Conservation (phyloP, 768 basidiomycete species). For the Trametes meyenii region DNA sequence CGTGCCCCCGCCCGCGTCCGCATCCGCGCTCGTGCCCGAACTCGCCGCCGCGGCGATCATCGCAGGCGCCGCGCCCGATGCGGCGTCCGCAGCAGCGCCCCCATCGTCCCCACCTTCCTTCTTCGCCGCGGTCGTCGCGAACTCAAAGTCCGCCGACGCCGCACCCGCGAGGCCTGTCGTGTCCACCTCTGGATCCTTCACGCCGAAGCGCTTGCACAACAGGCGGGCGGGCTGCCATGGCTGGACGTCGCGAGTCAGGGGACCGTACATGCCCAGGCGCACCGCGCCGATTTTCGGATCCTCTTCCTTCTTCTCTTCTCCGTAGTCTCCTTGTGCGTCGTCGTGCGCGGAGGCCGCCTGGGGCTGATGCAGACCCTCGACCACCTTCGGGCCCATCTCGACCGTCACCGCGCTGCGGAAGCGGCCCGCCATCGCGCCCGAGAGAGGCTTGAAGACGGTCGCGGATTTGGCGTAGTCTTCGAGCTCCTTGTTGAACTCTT, state of each 20-base stretch:
- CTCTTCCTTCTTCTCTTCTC: conserved; percentile 57
- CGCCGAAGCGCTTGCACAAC: conserved; percentile 92
- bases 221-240: conserved; percentile 83
- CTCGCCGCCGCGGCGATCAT: conserved; percentile 17
- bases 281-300: conserved; percentile 84
- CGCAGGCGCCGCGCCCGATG: conserved; percentile 8
- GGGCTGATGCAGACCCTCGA: conserved; percentile 73
- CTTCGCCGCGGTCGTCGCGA: conserved; percentile 18
- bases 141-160: conserved; percentile 18
- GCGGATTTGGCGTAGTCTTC: conserved; percentile 88
- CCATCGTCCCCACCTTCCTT: neutral
- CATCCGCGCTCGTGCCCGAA: conserved; percentile 12
- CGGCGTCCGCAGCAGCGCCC: neutral
- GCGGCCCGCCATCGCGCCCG: conserved; percentile 91
- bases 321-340: conserved; percentile 30
- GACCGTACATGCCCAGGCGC: conserved; percentile 86
- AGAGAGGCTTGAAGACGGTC: conserved; percentile 86
- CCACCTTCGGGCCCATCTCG: conserved; percentile 62
- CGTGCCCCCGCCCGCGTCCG: conserved; percentile 7
- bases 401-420: conserved; percentile 82
- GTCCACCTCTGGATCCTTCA: conserved; percentile 82
- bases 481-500: conserved; percentile 81
- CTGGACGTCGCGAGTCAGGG: conserved; percentile 73
- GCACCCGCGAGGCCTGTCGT: conserved; percentile 31
- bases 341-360: conserved; percentile 8